phyloP scores from a whole-genome alignment of 768 basidiomycete species.

The Lactarius sp. region DNA sequence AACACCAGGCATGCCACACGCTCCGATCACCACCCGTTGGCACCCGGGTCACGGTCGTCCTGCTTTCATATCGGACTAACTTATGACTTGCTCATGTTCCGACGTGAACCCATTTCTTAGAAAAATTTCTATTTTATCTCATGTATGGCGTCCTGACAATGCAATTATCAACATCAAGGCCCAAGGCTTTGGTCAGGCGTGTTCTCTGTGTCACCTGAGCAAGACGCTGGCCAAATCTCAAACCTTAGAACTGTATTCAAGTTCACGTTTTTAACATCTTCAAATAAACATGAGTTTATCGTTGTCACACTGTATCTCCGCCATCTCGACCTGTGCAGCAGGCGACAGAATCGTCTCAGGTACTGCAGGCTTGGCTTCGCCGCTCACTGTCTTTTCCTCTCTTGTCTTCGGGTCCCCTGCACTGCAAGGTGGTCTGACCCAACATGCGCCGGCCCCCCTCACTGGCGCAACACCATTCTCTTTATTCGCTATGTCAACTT shows the following conservation, averaged over 20 bases:
- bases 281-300: conserved; percentile 68
- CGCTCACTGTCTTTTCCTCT: conserved; percentile 55
- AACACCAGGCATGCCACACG: background rate
- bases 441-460: conserved; percentile 72
- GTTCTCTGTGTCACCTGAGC: conserved; percentile 49
- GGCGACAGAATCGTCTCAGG: conserved; percentile 65
- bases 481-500: conserved; percentile 33
- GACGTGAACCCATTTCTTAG: conserved; percentile 35
- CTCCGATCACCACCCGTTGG: conserved; percentile 41
- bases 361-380: conserved; percentile 72
- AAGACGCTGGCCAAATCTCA: conserved; percentile 42
- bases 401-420: conserved; percentile 60
- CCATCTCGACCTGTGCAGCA: conserved; percentile 49
- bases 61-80: conserved; percentile 52
- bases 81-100: conserved; percentile 58
- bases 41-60: conserved; percentile 50
- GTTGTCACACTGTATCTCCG: conserved; percentile 51
- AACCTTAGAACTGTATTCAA: conserved; percentile 2
- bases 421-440: conserved; percentile 75
- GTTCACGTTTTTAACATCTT: conserved; percentile 35
- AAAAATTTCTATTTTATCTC: background rate
- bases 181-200: conserved; percentile 19
- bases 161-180: conserved; percentile 73
- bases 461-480: conserved; percentile 75
- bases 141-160: conserved; percentile 56